phyloP scores from a whole-genome alignment of 2,329 filamentous ascomycete genomes.

The Apiospora koreana region DNA sequence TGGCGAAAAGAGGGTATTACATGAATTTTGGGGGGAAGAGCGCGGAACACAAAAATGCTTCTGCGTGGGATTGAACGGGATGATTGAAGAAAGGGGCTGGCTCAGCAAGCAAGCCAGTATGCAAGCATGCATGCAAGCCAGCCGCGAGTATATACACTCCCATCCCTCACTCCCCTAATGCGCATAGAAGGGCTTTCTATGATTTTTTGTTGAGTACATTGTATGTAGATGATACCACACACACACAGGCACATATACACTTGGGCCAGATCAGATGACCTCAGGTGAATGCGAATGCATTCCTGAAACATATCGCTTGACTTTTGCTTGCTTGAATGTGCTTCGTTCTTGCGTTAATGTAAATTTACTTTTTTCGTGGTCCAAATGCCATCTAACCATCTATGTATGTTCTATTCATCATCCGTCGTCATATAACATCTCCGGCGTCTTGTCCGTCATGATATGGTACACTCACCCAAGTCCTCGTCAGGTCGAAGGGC shows the following conservation, averaged over 20 bases:
- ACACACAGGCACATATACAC: not conserved
- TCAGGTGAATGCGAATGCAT: not conserved
- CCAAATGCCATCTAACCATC: constrained; percentile 10
- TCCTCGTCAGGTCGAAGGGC: not conserved
- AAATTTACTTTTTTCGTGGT: not conserved
- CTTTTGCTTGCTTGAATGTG: not conserved
- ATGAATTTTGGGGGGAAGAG: not conserved
- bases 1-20: not conserved
- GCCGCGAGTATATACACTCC: not conserved
- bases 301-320: not conserved
- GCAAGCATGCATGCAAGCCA: too few relatives aligned
- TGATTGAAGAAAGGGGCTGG: too few relatives aligned
- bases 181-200: not conserved
- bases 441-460: not conserved
- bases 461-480: not conserved
- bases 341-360: not conserved
- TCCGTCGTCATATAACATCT: not conserved
- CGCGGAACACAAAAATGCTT: not conserved
- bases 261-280: not conserved
- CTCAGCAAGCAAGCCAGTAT: too few relatives aligned
- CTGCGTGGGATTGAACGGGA: not conserved
- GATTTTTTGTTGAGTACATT: not conserved
- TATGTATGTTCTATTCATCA: constrained; percentile 8
- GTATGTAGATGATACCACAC: not conserved
- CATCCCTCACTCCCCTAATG: too few relatives aligned